These are phyloP conservation scores for Lichtheimia hyalospora DNA, from an alignment of 371 early-diverging fungal genomes.

Conservation along the genomic window DNA sequence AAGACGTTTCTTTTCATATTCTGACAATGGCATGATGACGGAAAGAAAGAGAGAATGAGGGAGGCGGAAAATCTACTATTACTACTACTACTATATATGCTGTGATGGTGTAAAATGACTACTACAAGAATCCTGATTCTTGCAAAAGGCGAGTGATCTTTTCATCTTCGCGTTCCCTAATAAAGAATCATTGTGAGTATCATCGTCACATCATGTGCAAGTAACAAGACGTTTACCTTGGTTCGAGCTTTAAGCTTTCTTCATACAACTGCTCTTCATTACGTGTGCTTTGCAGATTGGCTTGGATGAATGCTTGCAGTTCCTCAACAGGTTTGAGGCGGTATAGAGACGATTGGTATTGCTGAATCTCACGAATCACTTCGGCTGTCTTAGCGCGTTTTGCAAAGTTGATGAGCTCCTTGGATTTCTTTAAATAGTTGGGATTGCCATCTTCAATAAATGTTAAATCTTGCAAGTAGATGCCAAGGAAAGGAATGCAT, in stretches of 20 bases:
- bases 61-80: neutral
- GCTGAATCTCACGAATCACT: conserved; percentile 90
- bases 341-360: conserved; percentile 88
- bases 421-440: conserved; percentile 54
- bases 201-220: neutral
- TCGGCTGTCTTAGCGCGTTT: conserved; percentile 90
- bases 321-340: conserved; percentile 79
- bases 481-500: conserved; percentile 92
- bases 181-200: neutral
- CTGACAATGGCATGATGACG: conserved; percentile 21
- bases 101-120: neutral
- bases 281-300: conserved; percentile 48
- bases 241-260: conserved; percentile 82
- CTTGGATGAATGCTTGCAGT: conserved; percentile 76
- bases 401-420: conserved; percentile 87
- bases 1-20: conserved; percentile 43
- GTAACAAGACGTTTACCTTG: conserved; percentile 46
- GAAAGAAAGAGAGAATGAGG: neutral
- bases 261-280: conserved; percentile 69
- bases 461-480: conserved; percentile 89
- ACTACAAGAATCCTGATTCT: conserved; percentile 85
- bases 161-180: conserved; percentile 87
- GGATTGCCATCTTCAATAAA: conserved; percentile 94
- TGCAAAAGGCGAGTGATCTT: conserved; percentile 83
- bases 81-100: too few relatives aligned